Base-by-base conservation (phyloP, 176 grass and related monocot genomes). In the Avena eriantha region DNA sequence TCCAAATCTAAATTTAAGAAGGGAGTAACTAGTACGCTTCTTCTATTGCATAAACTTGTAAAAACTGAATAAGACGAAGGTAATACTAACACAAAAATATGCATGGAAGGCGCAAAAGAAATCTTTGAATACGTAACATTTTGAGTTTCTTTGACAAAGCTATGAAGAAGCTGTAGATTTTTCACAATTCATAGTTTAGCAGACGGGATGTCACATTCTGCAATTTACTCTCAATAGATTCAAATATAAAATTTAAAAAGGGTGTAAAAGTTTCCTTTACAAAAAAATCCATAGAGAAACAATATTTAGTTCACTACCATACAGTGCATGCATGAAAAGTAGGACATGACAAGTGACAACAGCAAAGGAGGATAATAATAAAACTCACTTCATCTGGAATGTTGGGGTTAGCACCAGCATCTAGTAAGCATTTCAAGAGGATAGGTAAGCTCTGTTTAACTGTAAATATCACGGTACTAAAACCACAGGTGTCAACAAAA, bases 321-420 rank as follows among this genome's bases (percentile, higher is more conserved):
- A 75, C 12, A 75, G 7, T 16, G 47, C 26, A 74, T 74, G 45
- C 45, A 49, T 74, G n/a, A 74, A 49, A 49, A 24, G 45, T 74
- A 74, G 71, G 14, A 49, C 43, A 74, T 74, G 43, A 49, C 43
- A 17, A 49, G n/a, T 74, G 22, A 74, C 22, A 74, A 26, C n/a
- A 48, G 12, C 43, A 56, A 56, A 58, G 22, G 35, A 80, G 1
- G 56, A 47, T 18, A 80, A 81, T 5, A 50, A 66, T 50, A 50
- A 67, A 12, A 49, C 79, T 81, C 24, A 81, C 79, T 81, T 31
- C 61, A 67, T 81, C 61, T 50, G 79, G 60, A 67, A 81, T 68
- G 48, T 68, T 81, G 17, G 61, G 61, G 63, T 51, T 51, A 81
- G 79, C 79, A 67, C 61, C 45, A 81, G 79, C 79, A 81, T 81